Conservation (phyloP, 129 eudicot species). For the Lonicera japonica region DNA sequence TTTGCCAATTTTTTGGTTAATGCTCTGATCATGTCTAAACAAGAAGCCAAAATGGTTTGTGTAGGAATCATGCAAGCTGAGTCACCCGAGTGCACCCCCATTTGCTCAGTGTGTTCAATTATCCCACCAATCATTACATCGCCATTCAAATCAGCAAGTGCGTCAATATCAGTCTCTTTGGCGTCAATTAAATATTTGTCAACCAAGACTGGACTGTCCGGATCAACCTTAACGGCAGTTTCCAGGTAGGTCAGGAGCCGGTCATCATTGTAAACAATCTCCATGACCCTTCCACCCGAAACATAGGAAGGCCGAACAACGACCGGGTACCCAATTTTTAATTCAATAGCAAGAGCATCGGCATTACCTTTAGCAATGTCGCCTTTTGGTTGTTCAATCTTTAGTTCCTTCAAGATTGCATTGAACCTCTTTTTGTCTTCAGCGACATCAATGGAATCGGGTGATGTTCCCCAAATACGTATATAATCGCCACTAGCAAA, state of each 20-base stretch:
- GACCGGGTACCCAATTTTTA: conserved; percentile 86
- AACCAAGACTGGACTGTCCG: conserved; percentile 82
- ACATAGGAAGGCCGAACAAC: conserved; percentile 96
- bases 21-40: conserved; percentile 74
- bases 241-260: conserved; percentile 64
- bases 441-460: conserved; percentile 95
- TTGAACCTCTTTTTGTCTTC: conserved; percentile 95
- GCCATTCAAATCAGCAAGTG: conserved; percentile 78
- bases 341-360: conserved; percentile 85
- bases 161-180: conserved; percentile 79
- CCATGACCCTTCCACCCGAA: conserved; percentile 96
- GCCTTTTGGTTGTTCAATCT: conserved; percentile 90
- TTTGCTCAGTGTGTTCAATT: conserved; percentile 98
- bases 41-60: conserved; percentile 48
- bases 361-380: conserved; percentile 89
- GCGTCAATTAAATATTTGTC: conserved; percentile 84
- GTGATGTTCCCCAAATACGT: conserved; percentile 96
- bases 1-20: conserved; percentile 89
- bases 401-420: conserved; percentile 66
- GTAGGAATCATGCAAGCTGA: conserved; percentile 96
- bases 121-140: conserved; percentile 97
- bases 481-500: conserved; percentile 64
- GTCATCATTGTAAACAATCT: conserved; percentile 87
- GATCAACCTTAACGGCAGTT: conserved; percentile 91
- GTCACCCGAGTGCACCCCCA: conserved; percentile 96